Base-by-base conservation (phyloP, 2,329 filamentous ascomycete species). In the Arthrobotrys sinensis region DNA sequence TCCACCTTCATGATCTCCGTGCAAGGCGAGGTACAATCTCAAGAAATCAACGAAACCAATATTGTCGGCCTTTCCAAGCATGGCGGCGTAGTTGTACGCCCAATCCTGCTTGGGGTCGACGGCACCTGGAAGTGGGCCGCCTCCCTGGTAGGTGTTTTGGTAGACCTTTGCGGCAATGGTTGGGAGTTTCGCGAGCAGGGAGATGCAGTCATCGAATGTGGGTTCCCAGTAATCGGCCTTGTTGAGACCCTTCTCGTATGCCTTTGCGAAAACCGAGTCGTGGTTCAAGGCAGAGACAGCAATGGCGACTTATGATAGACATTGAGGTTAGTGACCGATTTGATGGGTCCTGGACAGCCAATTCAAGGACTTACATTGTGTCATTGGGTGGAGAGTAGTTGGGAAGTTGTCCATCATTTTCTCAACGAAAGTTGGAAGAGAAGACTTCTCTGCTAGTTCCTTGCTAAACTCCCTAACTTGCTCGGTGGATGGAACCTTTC, bases 211-310 rank as follows among this genome's bases (percentile, higher is more conserved):
- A 84, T 98, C 95, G 83, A 97, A 98, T 52, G 93, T 97, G 12
- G 95, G 93, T 87, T 98, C 96, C 96, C 96, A 99, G 89, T 98
- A 98, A 82, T 97, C 93, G 66, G 93, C 93, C 88, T 98, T 99
- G 88, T 91, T 92, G 81, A 98, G 86, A 40, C 96, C 96, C 82
- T 91, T 86, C 85, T 94, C 95, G 85, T 99, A 99, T 19, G 92
- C 92, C 86, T 94, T 94, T 80, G 95, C 96, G 82, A 99, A 99
- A 83, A 91, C 90, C 82, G 93, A 97, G 82, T 94, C 94, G 85
- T 97, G 93, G 87, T 97, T 97, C 79, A 99, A 89, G n/a, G 96
- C 93, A 16, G 94, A 95, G 66, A 98, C 96, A 53, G 94, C 94
- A 82, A 96, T 96, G 81, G 95, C 92, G 82, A 99, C 81, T 81